These are phyloP conservation scores for Neonectria coccinea DNA, from an alignment of 2,329 filamentous ascomycete genomes.

Conservation along the genomic window DNA sequence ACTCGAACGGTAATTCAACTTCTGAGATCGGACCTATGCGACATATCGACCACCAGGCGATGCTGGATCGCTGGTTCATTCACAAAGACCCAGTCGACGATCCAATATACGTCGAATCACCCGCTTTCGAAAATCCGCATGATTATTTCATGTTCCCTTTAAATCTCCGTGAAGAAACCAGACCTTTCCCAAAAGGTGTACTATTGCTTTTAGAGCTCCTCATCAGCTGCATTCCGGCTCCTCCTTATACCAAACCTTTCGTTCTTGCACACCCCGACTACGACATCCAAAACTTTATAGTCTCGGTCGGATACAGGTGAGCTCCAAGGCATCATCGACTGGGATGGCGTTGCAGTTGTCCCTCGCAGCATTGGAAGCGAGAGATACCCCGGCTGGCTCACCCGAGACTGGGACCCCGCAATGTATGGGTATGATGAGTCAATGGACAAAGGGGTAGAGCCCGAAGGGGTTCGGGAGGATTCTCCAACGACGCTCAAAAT, in stretches of 20 bases:
- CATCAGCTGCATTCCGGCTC: background rate
- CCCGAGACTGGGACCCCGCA: conserved; percentile 35
- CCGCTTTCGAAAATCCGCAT: background rate
- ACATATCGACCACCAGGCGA: background rate
- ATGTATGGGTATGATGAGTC: conserved; percentile 31
- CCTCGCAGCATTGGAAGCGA: conserved; percentile 43
- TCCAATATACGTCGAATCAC: background rate
- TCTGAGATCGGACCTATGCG: background rate
- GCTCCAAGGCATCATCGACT: conserved; percentile 47
- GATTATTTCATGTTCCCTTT: background rate
- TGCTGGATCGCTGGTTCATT: background rate
- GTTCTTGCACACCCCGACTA: conserved; percentile 47
- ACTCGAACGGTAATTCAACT: background rate
- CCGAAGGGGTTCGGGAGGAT: conserved; percentile 16
- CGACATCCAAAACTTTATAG: conserved; percentile 48
- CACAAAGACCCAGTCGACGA: background rate
- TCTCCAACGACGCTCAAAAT: conserved; percentile 22
- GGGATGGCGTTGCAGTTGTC: conserved; percentile 42
- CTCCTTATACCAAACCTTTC: conserved; percentile 19
- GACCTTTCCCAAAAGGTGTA: no score
- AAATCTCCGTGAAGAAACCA: background rate
- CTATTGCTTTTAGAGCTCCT: background rate
- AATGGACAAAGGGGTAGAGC: background rate
- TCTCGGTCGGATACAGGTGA: conserved; percentile 44
- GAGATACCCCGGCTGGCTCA: conserved; percentile 33